Evolutionary conservation across 2,329 filamentous ascomycete genomes (phyloP).

Genomic region (Colletotrichum nymphaeae): DNA sequence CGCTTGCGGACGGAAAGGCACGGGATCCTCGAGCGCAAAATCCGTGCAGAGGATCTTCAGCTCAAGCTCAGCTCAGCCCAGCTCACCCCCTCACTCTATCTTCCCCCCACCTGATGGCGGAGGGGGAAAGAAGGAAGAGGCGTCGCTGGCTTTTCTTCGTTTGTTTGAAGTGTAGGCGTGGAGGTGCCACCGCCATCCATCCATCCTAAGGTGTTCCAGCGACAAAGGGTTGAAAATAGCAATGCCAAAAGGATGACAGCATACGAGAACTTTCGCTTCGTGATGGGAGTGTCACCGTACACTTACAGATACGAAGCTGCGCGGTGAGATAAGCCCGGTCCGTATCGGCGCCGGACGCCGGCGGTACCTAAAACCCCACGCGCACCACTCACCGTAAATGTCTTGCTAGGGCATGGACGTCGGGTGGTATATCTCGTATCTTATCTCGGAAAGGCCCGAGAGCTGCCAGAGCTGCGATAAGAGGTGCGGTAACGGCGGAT

Average conservation of each 20-base stretch:
- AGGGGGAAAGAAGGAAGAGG: not conserved
- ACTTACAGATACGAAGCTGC: slow-evolving; percentile 2
- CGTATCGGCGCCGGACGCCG: not conserved
- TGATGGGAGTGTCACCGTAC: not conserved
- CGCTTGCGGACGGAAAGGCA: not conserved
- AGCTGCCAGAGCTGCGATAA: not conserved
- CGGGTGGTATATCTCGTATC: not conserved
- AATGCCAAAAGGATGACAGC: slow-evolving; percentile 17
- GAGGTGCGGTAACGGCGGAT: slow-evolving; percentile 5
- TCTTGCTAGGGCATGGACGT: not conserved
- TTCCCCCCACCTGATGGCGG: too few species aligned
- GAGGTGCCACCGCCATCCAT: slow-evolving; percentile 8
- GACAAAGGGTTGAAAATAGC: slow-evolving; percentile 21
- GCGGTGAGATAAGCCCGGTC: slow-evolving; percentile 5
- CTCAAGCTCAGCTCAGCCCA: too few species aligned
- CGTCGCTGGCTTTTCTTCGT: not conserved
- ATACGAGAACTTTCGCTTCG: slow-evolving; percentile 13
- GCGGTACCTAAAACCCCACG: not conserved
- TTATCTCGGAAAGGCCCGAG: slow-evolving; percentile 8
- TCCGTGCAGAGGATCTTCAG: too few species aligned
- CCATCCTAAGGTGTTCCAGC: not conserved
- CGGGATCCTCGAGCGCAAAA: not conserved
- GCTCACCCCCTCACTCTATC: not conserved
- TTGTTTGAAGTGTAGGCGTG: slow-evolving; percentile 1
- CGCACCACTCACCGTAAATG: not conserved